Percentiles rank a stretch among this genome's conserved stretches.
Evolutionary conservation across 75 land plant species (phyloP).

Genomic region (Sequoia sempervirens): DNA sequence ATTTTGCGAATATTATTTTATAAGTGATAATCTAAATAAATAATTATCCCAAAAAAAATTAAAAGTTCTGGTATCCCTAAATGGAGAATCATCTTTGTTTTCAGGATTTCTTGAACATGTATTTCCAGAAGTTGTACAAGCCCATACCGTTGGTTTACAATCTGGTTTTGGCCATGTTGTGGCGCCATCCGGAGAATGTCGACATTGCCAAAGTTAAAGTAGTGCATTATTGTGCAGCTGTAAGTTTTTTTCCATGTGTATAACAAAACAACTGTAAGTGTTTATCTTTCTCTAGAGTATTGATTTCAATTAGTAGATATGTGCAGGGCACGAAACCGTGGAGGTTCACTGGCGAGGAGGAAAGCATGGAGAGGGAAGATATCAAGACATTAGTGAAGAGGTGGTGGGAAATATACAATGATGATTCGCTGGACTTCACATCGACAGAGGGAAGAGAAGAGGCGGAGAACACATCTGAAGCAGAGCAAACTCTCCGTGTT

Average conservation of each 20-base stretch:
- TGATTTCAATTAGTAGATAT: not conserved
- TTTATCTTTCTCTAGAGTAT: not conserved
- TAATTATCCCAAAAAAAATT: too few relatives aligned
- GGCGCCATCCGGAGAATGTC: constrained; percentile 52
- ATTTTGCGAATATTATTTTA: too few relatives aligned
- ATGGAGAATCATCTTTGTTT: not conserved
- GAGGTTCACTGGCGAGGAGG: constrained; percentile 61
- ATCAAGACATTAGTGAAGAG: constrained; percentile 43
- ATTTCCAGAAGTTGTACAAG: constrained; percentile 37
- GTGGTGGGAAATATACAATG: constrained; percentile 60
- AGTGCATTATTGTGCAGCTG: constrained; percentile 52
- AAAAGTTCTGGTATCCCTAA: not conserved
- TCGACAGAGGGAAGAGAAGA: not conserved
- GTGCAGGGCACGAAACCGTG: constrained; percentile 63
- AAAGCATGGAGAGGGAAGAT: constrained; percentile 60
- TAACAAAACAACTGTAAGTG: not conserved
- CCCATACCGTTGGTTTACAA: constrained; percentile 43
- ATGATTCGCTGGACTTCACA: constrained; percentile 30
- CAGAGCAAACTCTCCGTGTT: not conserved
- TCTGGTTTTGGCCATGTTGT: constrained; percentile 46
- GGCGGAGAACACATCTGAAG: not conserved
- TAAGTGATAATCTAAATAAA: too few relatives aligned
- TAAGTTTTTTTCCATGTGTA: not conserved
- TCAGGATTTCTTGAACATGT: constrained; percentile 63
- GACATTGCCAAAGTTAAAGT: constrained; percentile 40